Conservation (phyloP, 1,139 yeast species). For the Tardiomyces digboiensis region DNA sequence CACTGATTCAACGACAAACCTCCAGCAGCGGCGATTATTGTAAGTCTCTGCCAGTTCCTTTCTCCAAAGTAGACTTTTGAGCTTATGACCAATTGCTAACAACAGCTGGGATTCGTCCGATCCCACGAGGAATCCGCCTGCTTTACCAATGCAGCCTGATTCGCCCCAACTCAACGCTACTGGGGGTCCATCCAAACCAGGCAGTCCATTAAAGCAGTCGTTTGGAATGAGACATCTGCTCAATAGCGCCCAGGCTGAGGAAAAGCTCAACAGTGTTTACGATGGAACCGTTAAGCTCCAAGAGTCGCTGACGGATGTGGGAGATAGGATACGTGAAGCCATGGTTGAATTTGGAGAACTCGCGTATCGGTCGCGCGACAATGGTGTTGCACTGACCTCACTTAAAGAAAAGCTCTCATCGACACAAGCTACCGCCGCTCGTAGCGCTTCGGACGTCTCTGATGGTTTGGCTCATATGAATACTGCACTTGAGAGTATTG, state of each 20-base stretch:
- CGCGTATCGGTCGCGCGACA: conserved; percentile 34
- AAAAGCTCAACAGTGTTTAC: conserved; percentile 26
- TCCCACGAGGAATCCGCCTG: conserved; percentile 30
- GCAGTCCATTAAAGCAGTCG: conserved; percentile 6
- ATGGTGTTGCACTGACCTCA: conserved; percentile 31
- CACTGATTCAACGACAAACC: background rate
- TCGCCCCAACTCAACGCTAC: conserved; percentile 14
- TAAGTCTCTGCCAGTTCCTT: conserved; percentile 3
- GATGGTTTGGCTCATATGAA: conserved; percentile 13
- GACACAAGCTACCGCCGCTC: conserved; percentile 10
- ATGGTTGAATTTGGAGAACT: conserved; percentile 32
- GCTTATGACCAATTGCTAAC: conserved; percentile 1
- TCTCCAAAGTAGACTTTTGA: conserved; percentile 3
- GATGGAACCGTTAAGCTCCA: conserved; percentile 29
- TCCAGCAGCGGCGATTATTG: conserved; percentile 2
- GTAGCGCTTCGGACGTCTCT: conserved; percentile 11
- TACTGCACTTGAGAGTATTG: conserved; percentile 13
- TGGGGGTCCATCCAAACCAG: conserved; percentile 13
- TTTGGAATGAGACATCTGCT: conserved; percentile 12
- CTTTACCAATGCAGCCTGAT: conserved; percentile 27
- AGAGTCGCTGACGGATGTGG: conserved; percentile 17
- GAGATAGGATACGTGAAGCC: conserved; percentile 30
- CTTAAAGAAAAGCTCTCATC: conserved; percentile 19
- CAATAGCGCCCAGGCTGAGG: conserved; percentile 12
- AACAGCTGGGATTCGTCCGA: conserved; percentile 33